Evolutionary conservation across 2,329 filamentous ascomycete species (phyloP).

Genomic region (Neoarthrinium moseri): DNA sequence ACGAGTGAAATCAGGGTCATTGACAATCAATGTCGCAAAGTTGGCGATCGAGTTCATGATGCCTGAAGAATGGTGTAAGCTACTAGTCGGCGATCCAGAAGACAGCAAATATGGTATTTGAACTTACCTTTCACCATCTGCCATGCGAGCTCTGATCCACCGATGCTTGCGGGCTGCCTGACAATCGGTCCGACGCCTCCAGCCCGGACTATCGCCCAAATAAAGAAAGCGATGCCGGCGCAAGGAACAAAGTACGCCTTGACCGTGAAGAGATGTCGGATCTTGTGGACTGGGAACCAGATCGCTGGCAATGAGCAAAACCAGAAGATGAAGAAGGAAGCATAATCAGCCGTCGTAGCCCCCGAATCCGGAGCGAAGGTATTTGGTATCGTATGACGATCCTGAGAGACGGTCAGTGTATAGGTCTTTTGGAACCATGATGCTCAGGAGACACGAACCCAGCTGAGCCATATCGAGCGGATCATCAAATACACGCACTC

Average conservation of each 20-base stretch:
- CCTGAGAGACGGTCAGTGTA: conserved; percentile 22
- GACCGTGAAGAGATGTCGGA: conserved; percentile 86
- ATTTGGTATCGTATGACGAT: conserved; percentile 61
- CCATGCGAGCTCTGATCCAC: conserved; percentile 75
- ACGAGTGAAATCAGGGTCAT: conserved; percentile 82
- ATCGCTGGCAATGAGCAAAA: conserved; percentile 75
- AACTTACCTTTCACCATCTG: conserved; percentile 65
- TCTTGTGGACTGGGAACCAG: conserved; percentile 86
- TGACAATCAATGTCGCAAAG: conserved; percentile 82
- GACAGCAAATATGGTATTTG: not conserved
- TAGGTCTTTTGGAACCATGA: not conserved
- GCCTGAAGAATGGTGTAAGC: conserved; percentile 28
- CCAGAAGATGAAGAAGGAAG: conserved; percentile 89
- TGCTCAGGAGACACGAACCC: conserved; percentile 37
- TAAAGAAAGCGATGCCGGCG: conserved; percentile 80
- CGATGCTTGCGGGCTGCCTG: conserved; percentile 59
- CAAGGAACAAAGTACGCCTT: conserved; percentile 83
- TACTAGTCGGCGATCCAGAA: no score
- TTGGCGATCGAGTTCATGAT: conserved; percentile 90
- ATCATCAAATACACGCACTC: conserved; percentile 90
- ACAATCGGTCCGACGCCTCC: conserved; percentile 83
- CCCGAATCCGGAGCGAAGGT: conserved; percentile 63
- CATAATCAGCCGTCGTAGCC: conserved; percentile 72
- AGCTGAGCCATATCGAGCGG: conserved; percentile 74
- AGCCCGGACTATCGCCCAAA: conserved; percentile 74